Percentiles rank a stretch among this genome's conserved stretches.
Evolutionary conservation across 495 filamentous ascomycete genomes (phyloP).

Genomic region (Trichoderma parareesei): DNA sequence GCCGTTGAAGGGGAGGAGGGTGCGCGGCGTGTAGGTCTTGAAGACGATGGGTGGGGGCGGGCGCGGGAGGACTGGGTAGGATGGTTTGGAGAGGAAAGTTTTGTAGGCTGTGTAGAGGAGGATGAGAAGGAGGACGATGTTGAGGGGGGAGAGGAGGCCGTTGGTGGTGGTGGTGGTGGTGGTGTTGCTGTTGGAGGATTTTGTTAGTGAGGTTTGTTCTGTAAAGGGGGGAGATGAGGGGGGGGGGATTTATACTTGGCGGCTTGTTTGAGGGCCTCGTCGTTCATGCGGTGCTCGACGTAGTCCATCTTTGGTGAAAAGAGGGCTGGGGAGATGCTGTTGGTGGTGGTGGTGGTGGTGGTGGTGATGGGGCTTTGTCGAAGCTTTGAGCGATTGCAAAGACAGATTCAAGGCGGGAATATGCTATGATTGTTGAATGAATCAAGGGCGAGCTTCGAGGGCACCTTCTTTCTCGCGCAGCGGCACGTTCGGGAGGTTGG

Average conservation of each 20-base stretch:
- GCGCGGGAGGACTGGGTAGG: slow-evolving; percentile 52
- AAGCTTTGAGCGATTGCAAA: no score
- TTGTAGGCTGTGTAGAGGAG: slow-evolving; percentile 62
- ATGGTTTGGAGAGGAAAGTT: slow-evolving; percentile 50
- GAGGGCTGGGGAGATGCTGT: no score
- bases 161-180: slow-evolving; percentile 29
- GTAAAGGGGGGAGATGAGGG: slow-evolving; percentile 19
- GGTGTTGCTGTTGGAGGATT: not conserved
- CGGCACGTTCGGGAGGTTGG: not conserved
- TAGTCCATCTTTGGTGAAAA: slow-evolving; percentile 38
- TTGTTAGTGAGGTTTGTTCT: slow-evolving; percentile 11
- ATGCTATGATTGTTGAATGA: not conserved
- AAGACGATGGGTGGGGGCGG: slow-evolving; percentile 71
- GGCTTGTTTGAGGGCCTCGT: slow-evolving; percentile 32
- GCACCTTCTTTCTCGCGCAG: not conserved
- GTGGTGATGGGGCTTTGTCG: no score
- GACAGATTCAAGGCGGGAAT: not conserved
- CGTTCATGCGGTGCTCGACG: slow-evolving; percentile 46
- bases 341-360: no score
- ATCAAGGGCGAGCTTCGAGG: not conserved
- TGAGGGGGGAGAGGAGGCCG: slow-evolving; percentile 67
- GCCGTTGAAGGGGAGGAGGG: slow-evolving; percentile 84
- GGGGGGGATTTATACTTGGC: slow-evolving; percentile 12
- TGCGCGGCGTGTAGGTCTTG: slow-evolving; percentile 80
- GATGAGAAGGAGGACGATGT: slow-evolving; percentile 63